Evolutionary conservation across 495 filamentous ascomycete species (phyloP).

Genomic region (Evernia prunastri): DNA sequence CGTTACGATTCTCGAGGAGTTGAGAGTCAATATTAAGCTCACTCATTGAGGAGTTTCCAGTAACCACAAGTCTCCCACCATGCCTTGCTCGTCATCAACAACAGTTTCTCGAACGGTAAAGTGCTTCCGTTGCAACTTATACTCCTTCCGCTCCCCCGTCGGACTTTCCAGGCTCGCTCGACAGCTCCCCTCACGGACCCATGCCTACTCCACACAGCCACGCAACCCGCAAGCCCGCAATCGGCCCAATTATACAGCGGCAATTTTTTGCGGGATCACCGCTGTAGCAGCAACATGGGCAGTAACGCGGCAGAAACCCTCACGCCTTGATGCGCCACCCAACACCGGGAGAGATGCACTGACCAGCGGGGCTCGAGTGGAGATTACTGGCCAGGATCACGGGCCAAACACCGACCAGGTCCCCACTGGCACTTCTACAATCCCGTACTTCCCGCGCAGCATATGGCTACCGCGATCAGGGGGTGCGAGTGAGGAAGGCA

Average conservation of each 20-base stretch:
- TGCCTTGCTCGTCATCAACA: neutral
- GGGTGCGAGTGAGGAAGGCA: slow-evolving; percentile 24
- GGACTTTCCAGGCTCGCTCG: neutral
- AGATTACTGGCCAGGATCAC: slow-evolving; percentile 24
- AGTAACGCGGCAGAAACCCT: slow-evolving; percentile 4
- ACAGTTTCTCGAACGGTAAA: neutral
- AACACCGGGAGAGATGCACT: slow-evolving; percentile 10
- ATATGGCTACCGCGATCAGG: slow-evolving; percentile 52
- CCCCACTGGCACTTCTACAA: slow-evolving; percentile 70
- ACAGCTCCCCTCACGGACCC: slow-evolving; percentile 9
- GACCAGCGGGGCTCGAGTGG: slow-evolving; percentile 12
- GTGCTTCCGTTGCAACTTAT: neutral
- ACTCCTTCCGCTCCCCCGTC: neutral
- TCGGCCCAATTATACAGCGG: slow-evolving; percentile 8
- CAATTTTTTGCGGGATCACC: slow-evolving; percentile 6
- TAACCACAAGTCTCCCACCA: neutral
- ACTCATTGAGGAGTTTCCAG: neutral
- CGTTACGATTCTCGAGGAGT: neutral
- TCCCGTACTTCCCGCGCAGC: slow-evolving; percentile 73
- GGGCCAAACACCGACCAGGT: slow-evolving; percentile 63
- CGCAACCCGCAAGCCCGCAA: neutral
- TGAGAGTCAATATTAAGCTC: neutral
- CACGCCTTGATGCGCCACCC: slow-evolving; percentile 20
- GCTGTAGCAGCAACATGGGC: slow-evolving; percentile 6
- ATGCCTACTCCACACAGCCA: neutral